phyloP scores from a whole-genome alignment of 139 green algal species.

The Tetradesmus obliquus region DNA sequence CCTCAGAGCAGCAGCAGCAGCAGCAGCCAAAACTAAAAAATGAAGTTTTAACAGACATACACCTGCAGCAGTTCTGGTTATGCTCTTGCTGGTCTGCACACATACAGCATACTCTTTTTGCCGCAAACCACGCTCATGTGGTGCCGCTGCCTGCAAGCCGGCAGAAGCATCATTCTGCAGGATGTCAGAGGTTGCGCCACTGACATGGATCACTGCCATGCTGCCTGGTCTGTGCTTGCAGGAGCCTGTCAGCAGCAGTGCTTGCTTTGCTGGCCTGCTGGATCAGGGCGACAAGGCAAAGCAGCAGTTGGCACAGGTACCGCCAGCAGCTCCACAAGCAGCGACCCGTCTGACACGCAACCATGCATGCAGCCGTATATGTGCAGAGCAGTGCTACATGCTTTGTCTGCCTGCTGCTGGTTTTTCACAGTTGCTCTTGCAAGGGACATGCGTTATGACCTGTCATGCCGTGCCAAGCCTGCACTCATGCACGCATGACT shows the following conservation, averaged over 20 bases:
- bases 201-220: neutral
- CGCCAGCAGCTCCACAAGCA: neutral
- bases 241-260: neutral
- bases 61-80: too few species aligned
- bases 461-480: neutral
- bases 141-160: neutral
- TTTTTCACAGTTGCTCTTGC: too few species aligned
- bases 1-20: neutral
- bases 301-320: slow-evolving; percentile 29
- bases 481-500: neutral
- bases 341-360: too few species aligned
- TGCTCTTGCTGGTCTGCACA: too few species aligned
- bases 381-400: too few species aligned
- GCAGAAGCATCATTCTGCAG: neutral
- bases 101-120: too few species aligned
- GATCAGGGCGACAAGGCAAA: slow-evolving; percentile 6
- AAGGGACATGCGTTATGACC: too few species aligned
- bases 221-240: neutral
- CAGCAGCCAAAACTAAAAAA: neutral
- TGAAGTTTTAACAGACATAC: too few species aligned
- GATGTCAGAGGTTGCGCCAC: neutral
- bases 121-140: neutral
- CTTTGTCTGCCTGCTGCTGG: too few species aligned
- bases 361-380: too few species aligned
- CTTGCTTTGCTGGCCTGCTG: neutral